These are phyloP conservation scores for Piloderma croceum DNA, from an alignment of 768 basidiomycete genomes.

Conservation along the genomic window DNA sequence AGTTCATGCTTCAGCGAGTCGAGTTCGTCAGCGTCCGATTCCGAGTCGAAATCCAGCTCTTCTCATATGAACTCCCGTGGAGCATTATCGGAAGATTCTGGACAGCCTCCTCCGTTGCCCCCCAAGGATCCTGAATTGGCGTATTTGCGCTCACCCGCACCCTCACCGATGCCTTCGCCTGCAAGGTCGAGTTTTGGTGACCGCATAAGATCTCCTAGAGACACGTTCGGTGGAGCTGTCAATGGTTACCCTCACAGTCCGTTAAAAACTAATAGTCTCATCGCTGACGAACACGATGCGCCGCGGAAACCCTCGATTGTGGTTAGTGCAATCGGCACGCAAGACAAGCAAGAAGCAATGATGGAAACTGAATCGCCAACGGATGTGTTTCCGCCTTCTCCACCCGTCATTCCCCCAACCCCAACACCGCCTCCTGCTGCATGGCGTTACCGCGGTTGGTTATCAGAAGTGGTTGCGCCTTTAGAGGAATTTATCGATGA, in stretches of 20 bases:
- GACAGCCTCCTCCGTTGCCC: too few relatives aligned
- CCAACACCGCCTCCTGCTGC: slow-evolving; percentile 38
- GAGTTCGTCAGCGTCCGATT: slow-evolving; percentile 30
- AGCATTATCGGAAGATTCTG: too few relatives aligned
- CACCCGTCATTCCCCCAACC: slow-evolving; percentile 10
- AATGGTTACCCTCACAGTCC: neutral
- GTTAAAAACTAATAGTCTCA: too few relatives aligned
- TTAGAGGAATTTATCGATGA: slow-evolving; percentile 62
- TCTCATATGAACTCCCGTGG: too few relatives aligned
- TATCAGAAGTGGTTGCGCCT: slow-evolving; percentile 53
- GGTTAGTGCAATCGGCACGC: neutral
- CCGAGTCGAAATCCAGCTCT: slow-evolving; percentile 35
- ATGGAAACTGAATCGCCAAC: slow-evolving; percentile 18
- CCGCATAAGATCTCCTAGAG: neutral
- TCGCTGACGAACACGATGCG: neutral
- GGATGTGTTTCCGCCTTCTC: slow-evolving; percentile 7
- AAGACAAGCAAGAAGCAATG: too few relatives aligned
- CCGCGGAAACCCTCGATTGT: neutral
- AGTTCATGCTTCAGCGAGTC: slow-evolving; percentile 44
- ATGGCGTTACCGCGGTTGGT: slow-evolving; percentile 57
- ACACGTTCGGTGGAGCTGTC: neutral
- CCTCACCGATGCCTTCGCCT: too few relatives aligned
- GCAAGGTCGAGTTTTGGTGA: too few relatives aligned
- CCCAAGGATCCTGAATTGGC: too few relatives aligned
- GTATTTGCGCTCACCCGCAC: too few relatives aligned